phyloP scores from a whole-genome alignment of 352 stramenopile species.

The Globisporangium spiculum region DNA sequence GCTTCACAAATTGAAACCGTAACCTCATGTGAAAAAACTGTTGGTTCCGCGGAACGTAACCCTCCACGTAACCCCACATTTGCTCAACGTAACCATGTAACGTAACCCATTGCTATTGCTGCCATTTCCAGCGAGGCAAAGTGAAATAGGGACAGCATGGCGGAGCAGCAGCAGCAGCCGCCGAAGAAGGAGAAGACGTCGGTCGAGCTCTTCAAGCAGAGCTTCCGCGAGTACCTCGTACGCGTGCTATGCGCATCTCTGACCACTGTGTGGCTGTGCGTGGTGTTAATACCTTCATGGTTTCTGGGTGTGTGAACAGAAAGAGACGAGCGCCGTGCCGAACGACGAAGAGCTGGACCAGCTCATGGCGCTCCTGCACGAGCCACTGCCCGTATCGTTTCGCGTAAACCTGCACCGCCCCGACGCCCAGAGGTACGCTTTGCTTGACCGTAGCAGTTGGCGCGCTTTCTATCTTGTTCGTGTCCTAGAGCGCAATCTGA shows the following conservation, averaged over 20 bases:
- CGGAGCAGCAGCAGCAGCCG: constrained; percentile 3
- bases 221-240: constrained; percentile 79
- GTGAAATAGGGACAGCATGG: background rate
- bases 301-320: constrained; percentile 22
- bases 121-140: background rate
- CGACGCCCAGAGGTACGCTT: constrained; percentile 35
- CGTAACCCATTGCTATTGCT: background rate
- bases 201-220: constrained; percentile 78
- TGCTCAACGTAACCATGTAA: background rate
- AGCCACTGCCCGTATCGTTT: constrained; percentile 79
- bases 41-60: constrained; percentile 7
- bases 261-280: background rate
- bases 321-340: constrained; percentile 54
- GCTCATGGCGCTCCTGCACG: constrained; percentile 73
- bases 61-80: background rate
- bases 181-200: constrained; percentile 42
- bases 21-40: background rate
- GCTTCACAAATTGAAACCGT: constrained; percentile 5
- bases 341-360: constrained; percentile 47
- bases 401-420: constrained; percentile 74
- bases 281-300: too few relatives aligned
- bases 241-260: constrained; percentile 6
- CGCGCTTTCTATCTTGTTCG: background rate
- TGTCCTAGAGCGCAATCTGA: background rate
- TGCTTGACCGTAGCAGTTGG: constrained; percentile 9